phyloP scores from a whole-genome alignment of 495 filamentous ascomycete genomes.

The Aspergillus cristatus region DNA sequence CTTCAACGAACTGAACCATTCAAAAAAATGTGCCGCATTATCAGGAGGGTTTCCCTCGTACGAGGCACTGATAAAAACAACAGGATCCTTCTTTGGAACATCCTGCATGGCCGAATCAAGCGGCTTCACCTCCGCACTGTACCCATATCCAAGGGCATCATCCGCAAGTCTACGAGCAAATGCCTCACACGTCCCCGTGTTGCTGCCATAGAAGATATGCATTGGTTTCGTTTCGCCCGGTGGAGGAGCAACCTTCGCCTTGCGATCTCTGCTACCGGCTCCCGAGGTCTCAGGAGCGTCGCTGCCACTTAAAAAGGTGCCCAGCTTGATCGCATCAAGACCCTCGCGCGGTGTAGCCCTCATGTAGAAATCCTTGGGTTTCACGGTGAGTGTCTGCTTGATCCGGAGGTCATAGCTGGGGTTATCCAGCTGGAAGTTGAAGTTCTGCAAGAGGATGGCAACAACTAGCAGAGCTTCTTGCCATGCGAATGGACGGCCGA shows the following conservation, averaged over 20 bases:
- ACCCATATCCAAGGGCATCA: constrained; percentile 50
- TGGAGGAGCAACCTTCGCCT: constrained; percentile 10
- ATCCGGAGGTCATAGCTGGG: constrained; percentile 46
- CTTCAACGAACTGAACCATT: constrained; percentile 51
- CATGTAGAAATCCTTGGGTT: constrained; percentile 67
- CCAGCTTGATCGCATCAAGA: constrained; percentile 48
- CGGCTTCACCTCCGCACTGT: constrained; percentile 42
- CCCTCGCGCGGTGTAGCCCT: constrained; percentile 51
- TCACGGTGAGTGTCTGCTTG: constrained; percentile 67
- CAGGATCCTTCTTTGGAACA: constrained; percentile 51
- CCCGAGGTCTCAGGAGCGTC: constrained; percentile 5
- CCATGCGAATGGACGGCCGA: constrained; percentile 61
- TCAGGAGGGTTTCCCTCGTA: constrained; percentile 72
- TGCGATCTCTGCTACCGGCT: constrained; percentile 13
- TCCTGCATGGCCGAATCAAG: constrained; percentile 55
- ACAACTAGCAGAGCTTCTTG: constrained; percentile 48
- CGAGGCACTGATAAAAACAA: constrained; percentile 58
- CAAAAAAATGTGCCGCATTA: constrained; percentile 60
- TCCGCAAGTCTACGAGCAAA: constrained; percentile 55
- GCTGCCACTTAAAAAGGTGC: constrained; percentile 35
- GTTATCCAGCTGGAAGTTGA: constrained; percentile 52
- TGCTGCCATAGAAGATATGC: constrained; percentile 63
- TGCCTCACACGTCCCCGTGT: constrained; percentile 67
- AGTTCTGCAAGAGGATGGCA: constrained; percentile 49
- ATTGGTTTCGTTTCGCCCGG: constrained; percentile 34